Evolutionary conservation across 1,139 yeast genomes (phyloP).

Genomic region (Protomyces lactucae-debilis): DNA sequence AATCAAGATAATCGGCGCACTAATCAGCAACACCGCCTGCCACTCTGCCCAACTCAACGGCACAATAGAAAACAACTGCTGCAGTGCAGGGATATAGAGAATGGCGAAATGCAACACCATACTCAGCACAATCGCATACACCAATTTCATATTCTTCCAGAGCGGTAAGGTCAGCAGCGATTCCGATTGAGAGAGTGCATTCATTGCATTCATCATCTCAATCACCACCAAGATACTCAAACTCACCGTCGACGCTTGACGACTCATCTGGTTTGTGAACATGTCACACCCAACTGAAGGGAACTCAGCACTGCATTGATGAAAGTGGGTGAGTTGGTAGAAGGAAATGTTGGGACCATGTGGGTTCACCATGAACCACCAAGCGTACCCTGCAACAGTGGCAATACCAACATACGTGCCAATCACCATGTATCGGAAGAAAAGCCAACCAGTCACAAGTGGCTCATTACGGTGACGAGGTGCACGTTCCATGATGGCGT

Average conservation of each 20-base stretch:
- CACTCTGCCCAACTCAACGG: slow-evolving; percentile 41
- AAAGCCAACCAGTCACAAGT: slow-evolving; percentile 41
- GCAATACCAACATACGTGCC: slow-evolving; percentile 45
- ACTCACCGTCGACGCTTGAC: slow-evolving; percentile 43
- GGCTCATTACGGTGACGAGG: slow-evolving; percentile 42
- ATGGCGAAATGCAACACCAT: slow-evolving; percentile 40
- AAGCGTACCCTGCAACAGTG: slow-evolving; percentile 45
- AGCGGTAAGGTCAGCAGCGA: slow-evolving; percentile 42
- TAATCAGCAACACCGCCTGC: slow-evolving; percentile 40
- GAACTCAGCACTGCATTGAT: slow-evolving; percentile 39
- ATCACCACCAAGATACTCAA: slow-evolving; percentile 43
- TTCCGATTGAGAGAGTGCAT: slow-evolving; percentile 43
- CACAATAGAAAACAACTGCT: slow-evolving; percentile 40
- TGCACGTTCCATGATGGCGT: slow-evolving; percentile 38
- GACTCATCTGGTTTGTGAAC: slow-evolving; percentile 36
- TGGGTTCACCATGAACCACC: slow-evolving; percentile 42
- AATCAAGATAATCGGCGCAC: slow-evolving; percentile 41
- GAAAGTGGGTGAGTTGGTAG: slow-evolving; percentile 41
- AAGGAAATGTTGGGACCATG: slow-evolving; percentile 42
- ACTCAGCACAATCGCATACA: slow-evolving; percentile 41
- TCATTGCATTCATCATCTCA: slow-evolving; percentile 45
- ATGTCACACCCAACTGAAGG: slow-evolving; percentile 41
- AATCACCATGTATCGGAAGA: slow-evolving; percentile 42
- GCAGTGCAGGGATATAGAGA: slow-evolving; percentile 41
- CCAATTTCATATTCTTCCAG: slow-evolving; percentile 42